Evolutionary conservation across 257 asterid species (phyloP).

Genomic region (Solanum paucissectum): DNA sequence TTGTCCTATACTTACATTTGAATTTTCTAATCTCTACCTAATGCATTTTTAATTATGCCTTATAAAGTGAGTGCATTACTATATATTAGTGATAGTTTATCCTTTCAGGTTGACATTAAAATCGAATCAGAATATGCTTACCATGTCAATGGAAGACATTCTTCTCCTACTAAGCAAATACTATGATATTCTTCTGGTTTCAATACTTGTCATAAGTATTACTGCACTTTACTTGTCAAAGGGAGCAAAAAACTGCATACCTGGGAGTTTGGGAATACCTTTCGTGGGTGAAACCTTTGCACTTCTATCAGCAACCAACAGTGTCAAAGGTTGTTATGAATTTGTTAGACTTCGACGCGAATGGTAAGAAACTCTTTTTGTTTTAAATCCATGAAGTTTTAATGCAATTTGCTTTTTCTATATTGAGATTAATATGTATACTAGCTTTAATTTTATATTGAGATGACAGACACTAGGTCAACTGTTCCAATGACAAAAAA

Average conservation of each 20-base stretch:
- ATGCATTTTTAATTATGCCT: neutral
- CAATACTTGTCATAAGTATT: constrained; percentile 9
- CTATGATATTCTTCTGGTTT: constrained; percentile 8
- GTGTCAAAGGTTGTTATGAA: constrained; percentile 51
- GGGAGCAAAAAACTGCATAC: constrained; percentile 10
- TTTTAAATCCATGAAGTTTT: neutral
- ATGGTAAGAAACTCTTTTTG: constrained; percentile 13
- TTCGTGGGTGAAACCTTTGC: constrained; percentile 42
- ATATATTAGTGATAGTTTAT: neutral
- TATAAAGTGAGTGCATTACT: neutral
- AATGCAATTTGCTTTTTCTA: neutral
- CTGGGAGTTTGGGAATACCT: constrained; percentile 48
- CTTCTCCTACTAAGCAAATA: neutral
- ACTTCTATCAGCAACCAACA: constrained; percentile 39
- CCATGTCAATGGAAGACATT: constrained; percentile 1
- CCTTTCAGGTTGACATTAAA: neutral
- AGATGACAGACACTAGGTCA: neutral
- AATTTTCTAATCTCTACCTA: neutral
- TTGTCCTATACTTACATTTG: constrained; percentile 3
- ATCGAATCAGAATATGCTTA: constrained; percentile 6
- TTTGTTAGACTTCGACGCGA: constrained; percentile 32
- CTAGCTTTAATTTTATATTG: neutral
- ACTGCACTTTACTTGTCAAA: constrained; percentile 2
- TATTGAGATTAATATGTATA: neutral
- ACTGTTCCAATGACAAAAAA: neutral